phyloP scores from a whole-genome alignment of 495 filamentous ascomycete genomes.

The Hypoxylon fragiforme region DNA sequence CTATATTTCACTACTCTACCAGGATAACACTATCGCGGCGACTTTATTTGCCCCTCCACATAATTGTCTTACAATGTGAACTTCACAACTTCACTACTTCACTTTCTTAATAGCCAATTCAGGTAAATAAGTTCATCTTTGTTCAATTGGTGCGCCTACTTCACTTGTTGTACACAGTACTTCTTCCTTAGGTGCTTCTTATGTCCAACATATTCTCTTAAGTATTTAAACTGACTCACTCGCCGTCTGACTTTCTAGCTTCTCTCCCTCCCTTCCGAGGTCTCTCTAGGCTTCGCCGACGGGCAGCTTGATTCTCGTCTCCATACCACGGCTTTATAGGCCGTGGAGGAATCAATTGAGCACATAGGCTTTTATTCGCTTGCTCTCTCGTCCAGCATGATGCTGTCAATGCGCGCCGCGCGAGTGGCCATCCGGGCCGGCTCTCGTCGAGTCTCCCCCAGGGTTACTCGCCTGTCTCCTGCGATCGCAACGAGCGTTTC shows the following conservation, averaged over 20 bases:
- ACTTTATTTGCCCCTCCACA: constrained; percentile 29
- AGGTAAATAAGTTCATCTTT: constrained; percentile 21
- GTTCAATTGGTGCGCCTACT: constrained; percentile 24
- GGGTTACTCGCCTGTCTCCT: constrained; percentile 38
- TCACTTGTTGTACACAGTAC: not conserved
- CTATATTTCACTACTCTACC: not conserved
- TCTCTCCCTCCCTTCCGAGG: constrained; percentile 19
- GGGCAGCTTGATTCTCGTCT: constrained; percentile 30
- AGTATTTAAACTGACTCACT: constrained; percentile 21
- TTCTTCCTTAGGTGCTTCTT: too few relatives aligned
- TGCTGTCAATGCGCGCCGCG: constrained; percentile 24
- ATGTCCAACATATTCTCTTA: too few relatives aligned
- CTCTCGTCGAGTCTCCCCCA: constrained; percentile 47
- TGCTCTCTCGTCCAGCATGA: constrained; percentile 8
- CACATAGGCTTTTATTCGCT: constrained; percentile 9
- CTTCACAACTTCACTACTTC: constrained; percentile 14
- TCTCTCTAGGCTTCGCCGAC: constrained; percentile 20
- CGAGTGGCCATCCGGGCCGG: constrained; percentile 45
- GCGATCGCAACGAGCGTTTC: constrained; percentile 27
- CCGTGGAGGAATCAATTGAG: constrained; percentile 26
- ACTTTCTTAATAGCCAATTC: constrained; percentile 17
- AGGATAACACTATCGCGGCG: constrained; percentile 26
- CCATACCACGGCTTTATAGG: constrained; percentile 34
- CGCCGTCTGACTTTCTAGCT: constrained; percentile 7
- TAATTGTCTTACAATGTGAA: constrained; percentile 31